Evolutionary conservation across 352 stramenopile genomes (phyloP).

Genomic region (Pythium plurisporium): DNA sequence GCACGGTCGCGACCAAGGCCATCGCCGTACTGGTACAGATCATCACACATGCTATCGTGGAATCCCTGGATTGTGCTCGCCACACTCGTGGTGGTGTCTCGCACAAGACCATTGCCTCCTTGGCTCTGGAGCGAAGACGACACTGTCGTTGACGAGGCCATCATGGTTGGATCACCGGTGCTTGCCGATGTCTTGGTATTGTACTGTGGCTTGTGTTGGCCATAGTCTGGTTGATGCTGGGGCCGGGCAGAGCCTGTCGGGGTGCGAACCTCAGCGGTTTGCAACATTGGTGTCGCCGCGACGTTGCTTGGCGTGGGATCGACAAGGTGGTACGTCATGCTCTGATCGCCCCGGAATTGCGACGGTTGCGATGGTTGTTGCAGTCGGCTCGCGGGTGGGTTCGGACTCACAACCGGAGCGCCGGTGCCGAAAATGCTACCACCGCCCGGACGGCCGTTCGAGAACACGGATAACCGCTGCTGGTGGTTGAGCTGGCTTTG

Average conservation of each 20-base stretch:
- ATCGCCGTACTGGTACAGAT: slow-evolving; percentile 20
- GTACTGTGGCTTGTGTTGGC: slow-evolving; percentile 2
- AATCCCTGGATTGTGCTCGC: slow-evolving; percentile 19
- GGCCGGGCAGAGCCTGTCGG: background rate
- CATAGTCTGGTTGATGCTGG: slow-evolving; percentile 12
- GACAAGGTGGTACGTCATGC: slow-evolving; percentile 19
- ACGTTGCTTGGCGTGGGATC: slow-evolving; percentile 18
- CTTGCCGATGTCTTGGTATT: background rate
- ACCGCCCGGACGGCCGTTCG: background rate
- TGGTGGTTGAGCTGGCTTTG: slow-evolving; percentile 14
- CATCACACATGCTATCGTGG: slow-evolving; percentile 22
- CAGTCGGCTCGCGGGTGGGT: background rate
- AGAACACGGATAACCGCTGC: slow-evolving; percentile 14
- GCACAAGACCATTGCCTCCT: background rate
- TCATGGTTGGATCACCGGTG: background rate
- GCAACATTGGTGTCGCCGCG: background rate
- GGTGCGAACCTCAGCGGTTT: background rate
- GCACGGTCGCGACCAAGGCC: slow-evolving; percentile 11
- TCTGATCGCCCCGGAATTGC: slow-evolving; percentile 11
- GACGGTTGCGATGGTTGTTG: background rate
- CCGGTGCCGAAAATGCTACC: slow-evolving; percentile 16
- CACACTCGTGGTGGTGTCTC: slow-evolving; percentile 1
- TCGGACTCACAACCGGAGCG: slow-evolving; percentile 8
- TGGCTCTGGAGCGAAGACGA: background rate
- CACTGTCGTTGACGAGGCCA: background rate